Evolutionary conservation across 805 yeast species (phyloP).

Genomic region (Hermanozyma aechmeae): DNA sequence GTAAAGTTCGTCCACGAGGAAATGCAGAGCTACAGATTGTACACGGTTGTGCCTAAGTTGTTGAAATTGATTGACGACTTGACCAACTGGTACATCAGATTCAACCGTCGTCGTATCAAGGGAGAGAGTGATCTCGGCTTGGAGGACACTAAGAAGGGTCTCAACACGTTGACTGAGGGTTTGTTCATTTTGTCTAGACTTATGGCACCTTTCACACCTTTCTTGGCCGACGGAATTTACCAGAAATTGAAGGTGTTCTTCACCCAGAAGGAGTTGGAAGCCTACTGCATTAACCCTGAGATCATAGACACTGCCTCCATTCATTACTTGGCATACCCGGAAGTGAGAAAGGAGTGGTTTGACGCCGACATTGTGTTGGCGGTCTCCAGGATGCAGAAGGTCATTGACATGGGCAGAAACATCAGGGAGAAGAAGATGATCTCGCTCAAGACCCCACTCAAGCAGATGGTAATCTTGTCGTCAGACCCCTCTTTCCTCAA

Average conservation of each 20-base stretch:
- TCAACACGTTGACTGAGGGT: conserved; percentile 87
- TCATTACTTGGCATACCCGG: conserved; percentile 90
- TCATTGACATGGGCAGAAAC: conserved; percentile 91
- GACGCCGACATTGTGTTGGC: conserved; percentile 81
- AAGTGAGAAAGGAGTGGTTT: conserved; percentile 66
- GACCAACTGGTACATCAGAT: conserved; percentile 98
- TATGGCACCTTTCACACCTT: conserved; percentile 99
- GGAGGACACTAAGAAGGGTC: conserved; percentile 76
- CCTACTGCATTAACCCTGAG: conserved; percentile 27
- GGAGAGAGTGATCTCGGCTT: conserved; percentile 70
- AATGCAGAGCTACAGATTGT: conserved; percentile 83
- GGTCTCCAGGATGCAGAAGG: conserved; percentile 92
- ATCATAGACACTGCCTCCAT: conserved; percentile 69
- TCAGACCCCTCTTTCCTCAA: conserved; percentile 63
- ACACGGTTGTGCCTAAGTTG: conserved; percentile 92
- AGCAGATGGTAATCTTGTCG: conserved; percentile 77
- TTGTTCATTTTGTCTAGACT: conserved; percentile 82
- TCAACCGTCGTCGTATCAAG: conserved; percentile 96
- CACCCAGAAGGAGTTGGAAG: conserved; percentile 46
- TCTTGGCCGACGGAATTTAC: conserved; percentile 84
- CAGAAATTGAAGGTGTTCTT: conserved; percentile 59
- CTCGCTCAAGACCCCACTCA: conserved; percentile 91
- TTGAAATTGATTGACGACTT: conserved; percentile 83
- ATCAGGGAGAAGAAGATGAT: conserved; percentile 94
- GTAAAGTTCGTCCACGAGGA: conserved; percentile 79